Conservation (phyloP, 176 grass and related monocot genomes). For the Melocanna baccifera region DNA sequence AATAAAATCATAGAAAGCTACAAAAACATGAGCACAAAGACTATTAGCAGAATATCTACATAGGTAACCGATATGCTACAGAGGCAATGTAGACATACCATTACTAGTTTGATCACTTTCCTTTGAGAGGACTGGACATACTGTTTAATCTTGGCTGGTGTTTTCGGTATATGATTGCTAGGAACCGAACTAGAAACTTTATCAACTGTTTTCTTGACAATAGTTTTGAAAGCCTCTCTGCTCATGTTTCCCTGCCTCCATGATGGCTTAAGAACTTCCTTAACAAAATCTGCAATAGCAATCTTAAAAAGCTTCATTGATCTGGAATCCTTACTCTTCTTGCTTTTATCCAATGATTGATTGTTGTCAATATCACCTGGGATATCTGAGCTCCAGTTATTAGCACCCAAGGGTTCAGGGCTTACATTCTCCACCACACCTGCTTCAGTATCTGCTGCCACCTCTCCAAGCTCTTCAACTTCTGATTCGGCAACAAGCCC, state of each 20-base stretch:
- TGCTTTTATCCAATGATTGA: constrained; percentile 55
- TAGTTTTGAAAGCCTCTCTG: constrained; percentile 92
- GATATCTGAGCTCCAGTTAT: constrained; percentile 58
- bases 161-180: constrained; percentile 78
- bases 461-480: constrained; percentile 79
- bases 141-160: constrained; percentile 77
- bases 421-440: constrained; percentile 81
- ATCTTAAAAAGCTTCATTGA: constrained; percentile 87
- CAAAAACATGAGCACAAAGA: constrained; percentile 28
- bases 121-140: constrained; percentile 80
- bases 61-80: constrained; percentile 27
- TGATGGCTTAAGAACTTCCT: constrained; percentile 90
- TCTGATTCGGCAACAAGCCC: constrained; percentile 63
- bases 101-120: constrained; percentile 96
- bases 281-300: constrained; percentile 94
- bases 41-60: constrained; percentile 23
- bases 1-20: constrained; percentile 13
- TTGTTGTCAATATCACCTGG: constrained; percentile 60
- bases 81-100: constrained; percentile 61
- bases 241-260: constrained; percentile 98
- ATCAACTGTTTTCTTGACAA: constrained; percentile 98
- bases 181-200: constrained; percentile 83
- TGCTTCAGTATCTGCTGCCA: constrained; percentile 64
- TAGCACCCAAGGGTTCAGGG: constrained; percentile 60
- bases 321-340: constrained; percentile 68